A percentile compares a stretch with the other conserved stretches of the same genome.
These are phyloP conservation scores for Pestalotiopsis sp. DNA, from an alignment of 2,329 filamentous ascomycete species.

Conservation along the genomic window DNA sequence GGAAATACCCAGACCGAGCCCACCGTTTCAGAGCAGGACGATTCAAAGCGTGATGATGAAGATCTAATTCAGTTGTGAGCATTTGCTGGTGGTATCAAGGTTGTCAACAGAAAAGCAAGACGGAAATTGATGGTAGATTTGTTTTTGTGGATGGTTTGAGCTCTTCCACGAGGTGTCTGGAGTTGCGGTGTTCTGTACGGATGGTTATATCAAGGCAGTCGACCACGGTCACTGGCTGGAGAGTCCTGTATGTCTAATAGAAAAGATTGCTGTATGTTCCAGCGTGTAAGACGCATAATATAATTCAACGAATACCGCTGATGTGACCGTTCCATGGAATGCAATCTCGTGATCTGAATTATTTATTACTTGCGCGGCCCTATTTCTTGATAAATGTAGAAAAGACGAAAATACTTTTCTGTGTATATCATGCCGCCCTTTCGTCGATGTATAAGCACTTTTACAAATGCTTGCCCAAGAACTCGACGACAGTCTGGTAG, in stretches of 20 bases:
- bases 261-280: not conserved
- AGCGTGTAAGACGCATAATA: no score
- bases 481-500: constrained; percentile 61
- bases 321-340: no score
- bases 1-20: not conserved
- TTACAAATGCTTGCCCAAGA: constrained; percentile 55
- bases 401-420: no score
- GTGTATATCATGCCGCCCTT: no score
- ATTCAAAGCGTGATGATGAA: not conserved
- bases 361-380: not conserved
- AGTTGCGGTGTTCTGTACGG: no score
- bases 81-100: not conserved
- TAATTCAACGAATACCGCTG: no score
- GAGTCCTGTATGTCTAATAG: not conserved
- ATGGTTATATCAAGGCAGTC: no score
- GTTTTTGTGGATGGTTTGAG: not conserved
- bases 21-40: not conserved
- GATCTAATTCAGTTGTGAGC: not conserved
- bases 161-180: no score
- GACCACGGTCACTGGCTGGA: not conserved
- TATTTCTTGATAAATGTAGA: no score
- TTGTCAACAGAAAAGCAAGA: not conserved
- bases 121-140: not conserved
- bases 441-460: not conserved
- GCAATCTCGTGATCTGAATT: not conserved